These are phyloP conservation scores for Cryptococcus amylolentus DNA, from an alignment of 1,284 basidiomycete genomes.

Conservation along the genomic window DNA sequence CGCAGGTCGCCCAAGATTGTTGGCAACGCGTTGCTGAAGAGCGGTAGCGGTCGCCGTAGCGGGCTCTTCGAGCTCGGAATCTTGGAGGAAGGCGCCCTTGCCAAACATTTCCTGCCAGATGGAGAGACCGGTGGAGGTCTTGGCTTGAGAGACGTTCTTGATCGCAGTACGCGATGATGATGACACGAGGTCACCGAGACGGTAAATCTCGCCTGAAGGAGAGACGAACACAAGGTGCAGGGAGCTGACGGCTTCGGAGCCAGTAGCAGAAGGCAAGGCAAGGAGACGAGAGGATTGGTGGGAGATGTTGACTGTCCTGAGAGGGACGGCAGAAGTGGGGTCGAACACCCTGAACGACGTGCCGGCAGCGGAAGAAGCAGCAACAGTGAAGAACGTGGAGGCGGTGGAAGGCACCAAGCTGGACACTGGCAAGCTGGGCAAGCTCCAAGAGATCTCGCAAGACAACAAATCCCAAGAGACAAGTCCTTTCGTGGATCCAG, in stretches of 20 bases:
- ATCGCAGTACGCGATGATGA: neutral
- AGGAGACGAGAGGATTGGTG: conserved; percentile 2
- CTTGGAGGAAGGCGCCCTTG: conserved; percentile 46
- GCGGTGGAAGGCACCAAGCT: conserved; percentile 55
- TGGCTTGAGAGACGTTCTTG: neutral
- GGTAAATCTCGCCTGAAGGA: conserved; percentile 36
- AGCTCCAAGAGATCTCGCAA: conserved; percentile 64
- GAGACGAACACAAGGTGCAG: conserved; percentile 35
- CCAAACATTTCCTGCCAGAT: conserved; percentile 53
- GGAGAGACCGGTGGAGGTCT: conserved; percentile 17
- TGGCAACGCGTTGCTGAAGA: conserved; percentile 17
- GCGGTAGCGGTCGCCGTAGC: conserved; percentile 21
- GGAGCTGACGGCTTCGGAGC: neutral
- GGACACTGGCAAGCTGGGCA: conserved; percentile 50
- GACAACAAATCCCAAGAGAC: conserved; percentile 77
- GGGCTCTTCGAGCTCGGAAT: conserved; percentile 9
- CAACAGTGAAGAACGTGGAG: conserved; percentile 52
- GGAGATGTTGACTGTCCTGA: conserved; percentile 4
- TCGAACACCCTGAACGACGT: conserved; percentile 55
- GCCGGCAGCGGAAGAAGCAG: conserved; percentile 27
- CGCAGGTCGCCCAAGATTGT: conserved; percentile 27
- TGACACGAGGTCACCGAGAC: conserved; percentile 32
- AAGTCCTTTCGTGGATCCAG: conserved; percentile 57
- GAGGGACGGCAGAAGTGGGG: conserved; percentile 47
- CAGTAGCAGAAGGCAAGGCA: neutral